Evolutionary conservation across 164 flowering plant species (phyloP).

Genomic region (Liquidambar formosana): DNA sequence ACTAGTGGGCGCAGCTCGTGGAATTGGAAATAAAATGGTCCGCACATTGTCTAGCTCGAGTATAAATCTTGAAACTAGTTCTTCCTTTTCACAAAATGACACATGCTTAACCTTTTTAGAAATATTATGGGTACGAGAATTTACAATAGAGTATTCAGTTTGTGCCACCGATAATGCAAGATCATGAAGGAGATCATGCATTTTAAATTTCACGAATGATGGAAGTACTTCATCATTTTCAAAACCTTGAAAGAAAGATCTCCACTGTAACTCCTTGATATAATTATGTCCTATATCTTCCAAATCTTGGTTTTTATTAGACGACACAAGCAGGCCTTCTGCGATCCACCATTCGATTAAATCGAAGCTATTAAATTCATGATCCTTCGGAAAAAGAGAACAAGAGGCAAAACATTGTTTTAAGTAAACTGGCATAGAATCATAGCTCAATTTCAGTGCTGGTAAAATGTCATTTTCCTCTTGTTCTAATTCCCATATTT

Average conservation of each 20-base stretch:
- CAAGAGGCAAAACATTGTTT: constrained; percentile 8
- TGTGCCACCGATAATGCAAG: constrained; percentile 1
- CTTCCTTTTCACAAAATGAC: no score
- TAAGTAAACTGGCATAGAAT: not conserved
- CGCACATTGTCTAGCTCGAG: not conserved
- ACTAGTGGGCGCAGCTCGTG: no score
- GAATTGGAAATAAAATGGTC: constrained; percentile 1
- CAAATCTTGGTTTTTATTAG: constrained; percentile 1
- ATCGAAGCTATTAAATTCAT: not conserved
- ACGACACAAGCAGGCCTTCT: not conserved
- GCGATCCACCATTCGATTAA: constrained; percentile 7
- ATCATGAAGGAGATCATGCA: constrained; percentile 12
- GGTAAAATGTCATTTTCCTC: constrained; percentile 2
- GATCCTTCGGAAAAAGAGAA: constrained; percentile 8
- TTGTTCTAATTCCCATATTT: constrained; percentile 4
- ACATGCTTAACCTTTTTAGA: not conserved
- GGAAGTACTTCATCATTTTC: not conserved
- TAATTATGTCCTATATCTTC: not conserved
- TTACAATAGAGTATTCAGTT: not conserved
- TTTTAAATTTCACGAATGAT: not conserved
- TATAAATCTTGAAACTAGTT: not conserved
- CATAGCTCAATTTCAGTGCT: constrained; percentile 6
- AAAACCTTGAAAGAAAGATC: constrained; percentile 8
- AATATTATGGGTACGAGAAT: not conserved
- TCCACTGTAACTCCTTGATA: not conserved